Percentiles rank a stretch among this genome's conserved stretches.
Conservation (phyloP, 176 grass and related monocot species). For the Carex scoparia region DNA sequence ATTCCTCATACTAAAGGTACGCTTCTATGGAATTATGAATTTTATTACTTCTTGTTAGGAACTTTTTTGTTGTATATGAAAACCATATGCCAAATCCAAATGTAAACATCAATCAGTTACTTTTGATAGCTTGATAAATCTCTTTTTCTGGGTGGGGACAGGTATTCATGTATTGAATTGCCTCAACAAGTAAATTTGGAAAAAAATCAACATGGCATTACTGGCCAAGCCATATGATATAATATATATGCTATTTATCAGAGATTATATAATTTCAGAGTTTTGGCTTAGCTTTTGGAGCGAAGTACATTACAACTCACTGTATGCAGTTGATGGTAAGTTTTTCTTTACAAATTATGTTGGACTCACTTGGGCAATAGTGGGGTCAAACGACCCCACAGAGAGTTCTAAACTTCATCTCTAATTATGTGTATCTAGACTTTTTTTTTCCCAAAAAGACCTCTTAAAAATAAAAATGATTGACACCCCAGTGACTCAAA, state of each 20-base stretch:
- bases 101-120: neutral
- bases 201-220: neutral
- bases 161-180: neutral
- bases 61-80: neutral
- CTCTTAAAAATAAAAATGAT: too few relatives aligned
- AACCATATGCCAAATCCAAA: constrained; percentile 4
- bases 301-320: constrained; percentile 97
- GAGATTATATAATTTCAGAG: constrained; percentile 46
- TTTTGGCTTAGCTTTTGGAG: constrained; percentile 99
- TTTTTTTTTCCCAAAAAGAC: too few relatives aligned
- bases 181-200: neutral
- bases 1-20: constrained; percentile 74
- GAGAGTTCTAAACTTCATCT: too few relatives aligned
- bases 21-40: constrained; percentile 7
- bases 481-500: neutral
- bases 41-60: neutral
- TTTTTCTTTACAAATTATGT: neutral
- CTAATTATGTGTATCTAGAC: too few relatives aligned
- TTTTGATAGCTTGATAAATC: neutral
- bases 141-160: neutral
- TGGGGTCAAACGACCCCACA: neutral
- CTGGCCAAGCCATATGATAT: neutral
- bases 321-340: constrained; percentile 87
- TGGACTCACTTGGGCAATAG: neutral
- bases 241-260: constrained; percentile 8